phyloP scores from a whole-genome alignment of 1,284 basidiomycete genomes.

The Vanrija pseudolonga region DNA sequence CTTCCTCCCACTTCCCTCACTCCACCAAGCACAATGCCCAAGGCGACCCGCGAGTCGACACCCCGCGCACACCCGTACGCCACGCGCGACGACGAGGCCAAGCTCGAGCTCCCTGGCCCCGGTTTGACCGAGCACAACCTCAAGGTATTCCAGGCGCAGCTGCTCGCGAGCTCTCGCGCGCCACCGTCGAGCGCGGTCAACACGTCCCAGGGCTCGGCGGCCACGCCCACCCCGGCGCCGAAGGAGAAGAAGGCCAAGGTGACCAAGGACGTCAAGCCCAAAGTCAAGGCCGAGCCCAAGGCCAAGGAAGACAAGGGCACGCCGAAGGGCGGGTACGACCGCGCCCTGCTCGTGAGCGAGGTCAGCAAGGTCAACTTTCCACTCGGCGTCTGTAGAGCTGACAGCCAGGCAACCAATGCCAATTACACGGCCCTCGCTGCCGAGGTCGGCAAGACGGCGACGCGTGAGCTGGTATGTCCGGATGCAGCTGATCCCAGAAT shows the following conservation, averaged over 20 bases:
- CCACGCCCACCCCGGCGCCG: background rate
- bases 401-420: constrained; percentile 6
- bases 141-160: too few species aligned
- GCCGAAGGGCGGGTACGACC: constrained; percentile 6
- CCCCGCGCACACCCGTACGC: background rate
- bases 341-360: constrained; percentile 2
- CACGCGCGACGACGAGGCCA: background rate
- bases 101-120: too few species aligned
- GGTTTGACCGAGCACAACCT: too few species aligned
- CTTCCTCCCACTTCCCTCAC: too few species aligned
- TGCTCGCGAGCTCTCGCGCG: too few species aligned
- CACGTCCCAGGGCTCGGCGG: too few species aligned
- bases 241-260: background rate
- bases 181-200: too few species aligned
- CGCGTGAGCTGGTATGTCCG: constrained; percentile 7
- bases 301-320: background rate
- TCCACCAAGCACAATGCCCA: background rate
- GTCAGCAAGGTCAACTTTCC: constrained; percentile 6
- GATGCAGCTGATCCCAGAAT: constrained; percentile 20
- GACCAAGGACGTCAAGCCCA: background rate
- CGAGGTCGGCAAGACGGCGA: constrained; percentile 11
- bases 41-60: background rate
- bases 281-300: background rate
- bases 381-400: background rate
- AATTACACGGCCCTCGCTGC: constrained; percentile 2